Base-by-base conservation (phyloP, 192 early-diverging fungal genomes). In the Entomortierella lignicola region DNA sequence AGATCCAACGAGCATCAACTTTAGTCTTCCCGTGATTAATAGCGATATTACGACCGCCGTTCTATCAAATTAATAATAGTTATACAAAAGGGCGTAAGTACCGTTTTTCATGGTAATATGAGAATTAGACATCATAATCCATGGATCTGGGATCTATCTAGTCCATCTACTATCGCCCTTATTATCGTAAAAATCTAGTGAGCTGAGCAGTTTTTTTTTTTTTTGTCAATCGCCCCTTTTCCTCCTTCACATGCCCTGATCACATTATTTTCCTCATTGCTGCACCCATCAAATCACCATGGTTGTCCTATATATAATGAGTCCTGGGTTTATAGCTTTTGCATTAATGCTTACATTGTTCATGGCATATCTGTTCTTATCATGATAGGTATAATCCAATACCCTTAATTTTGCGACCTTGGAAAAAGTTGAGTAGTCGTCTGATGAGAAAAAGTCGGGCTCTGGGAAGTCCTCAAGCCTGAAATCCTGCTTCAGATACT, bases 281-380 rank as follows among this genome's bases (percentile, higher is more conserved):
- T n/a, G n/a, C n/a, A n/a, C n/a, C n/a, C n/a, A n/a, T n/a, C n/a
- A n/a, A n/a, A n/a, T n/a, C n/a, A n/a, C n/a, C n/a, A n/a, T n/a
- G n/a, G n/a, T n/a, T n/a, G n/a, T n/a, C n/a, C n/a, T n/a, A n/a
- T n/a, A n/a, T n/a, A n/a, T n/a, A n/a, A n/a, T n/a, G n/a, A n/a
- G n/a, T n/a, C n/a, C n/a, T n/a, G n/a, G n/a, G n/a, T n/a, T n/a
- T n/a, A n/a, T n/a, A n/a, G n/a, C n/a, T n/a, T n/a, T n/a, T n/a
- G n/a, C n/a, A n/a, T n/a, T n/a, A n/a, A 20, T 47, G 63, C 82
- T 84, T 85, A 89, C 88, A 73, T 90, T 90, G 71, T 90, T 90
- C 89, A 90, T 90, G 51, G 83, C 89, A 71, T 90, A 90, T 34
- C 85, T 30, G 60, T 90, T 90, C 79, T 90, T 90, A 31, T 88